phyloP scores from a whole-genome alignment of 805 yeast genomes.

The Wickerhamiella hasegawae region DNA sequence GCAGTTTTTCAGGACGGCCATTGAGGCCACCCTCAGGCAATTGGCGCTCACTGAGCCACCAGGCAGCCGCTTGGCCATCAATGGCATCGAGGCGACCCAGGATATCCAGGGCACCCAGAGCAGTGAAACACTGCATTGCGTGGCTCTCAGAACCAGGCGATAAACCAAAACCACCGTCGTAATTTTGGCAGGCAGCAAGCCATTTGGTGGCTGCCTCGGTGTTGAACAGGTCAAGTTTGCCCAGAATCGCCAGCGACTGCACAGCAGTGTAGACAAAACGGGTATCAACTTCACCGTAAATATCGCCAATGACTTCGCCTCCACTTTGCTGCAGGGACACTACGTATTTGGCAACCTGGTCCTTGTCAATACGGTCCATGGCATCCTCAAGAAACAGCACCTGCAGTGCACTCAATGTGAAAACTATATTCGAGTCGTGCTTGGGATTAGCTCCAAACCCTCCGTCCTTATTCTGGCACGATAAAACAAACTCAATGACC shows the following conservation, averaged over 20 bases:
- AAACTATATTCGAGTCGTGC: constrained; percentile 77
- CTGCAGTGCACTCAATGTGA: constrained; percentile 79
- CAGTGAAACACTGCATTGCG: constrained; percentile 65
- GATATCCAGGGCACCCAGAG: constrained; percentile 67
- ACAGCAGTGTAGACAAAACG: constrained; percentile 76
- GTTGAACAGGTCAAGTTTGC: constrained; percentile 32
- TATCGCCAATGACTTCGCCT: constrained; percentile 83
- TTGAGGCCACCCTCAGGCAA: constrained; percentile 77
- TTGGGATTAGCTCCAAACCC: constrained; percentile 84
- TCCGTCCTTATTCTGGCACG: constrained; percentile 37
- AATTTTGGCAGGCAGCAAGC: constrained; percentile 59
- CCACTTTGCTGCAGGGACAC: constrained; percentile 31
- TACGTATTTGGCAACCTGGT: constrained; percentile 22
- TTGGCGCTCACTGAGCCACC: constrained; percentile 92
- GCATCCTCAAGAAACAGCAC: constrained; percentile 51
- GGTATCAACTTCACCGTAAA: constrained; percentile 85
- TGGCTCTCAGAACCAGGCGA: constrained; percentile 93
- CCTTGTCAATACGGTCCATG: constrained; percentile 27
- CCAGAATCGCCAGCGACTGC: constrained; percentile 56
- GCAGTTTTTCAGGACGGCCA: constrained; percentile 89
- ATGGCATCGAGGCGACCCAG: constrained; percentile 37
- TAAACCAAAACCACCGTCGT: constrained; percentile 92
- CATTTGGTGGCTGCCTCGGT: constrained; percentile 49
- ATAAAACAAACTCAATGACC: constrained; percentile 49
- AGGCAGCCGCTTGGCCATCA: constrained; percentile 30